phyloP scores from a whole-genome alignment of 495 filamentous ascomycete genomes.

The Schizothecium vesticola region DNA sequence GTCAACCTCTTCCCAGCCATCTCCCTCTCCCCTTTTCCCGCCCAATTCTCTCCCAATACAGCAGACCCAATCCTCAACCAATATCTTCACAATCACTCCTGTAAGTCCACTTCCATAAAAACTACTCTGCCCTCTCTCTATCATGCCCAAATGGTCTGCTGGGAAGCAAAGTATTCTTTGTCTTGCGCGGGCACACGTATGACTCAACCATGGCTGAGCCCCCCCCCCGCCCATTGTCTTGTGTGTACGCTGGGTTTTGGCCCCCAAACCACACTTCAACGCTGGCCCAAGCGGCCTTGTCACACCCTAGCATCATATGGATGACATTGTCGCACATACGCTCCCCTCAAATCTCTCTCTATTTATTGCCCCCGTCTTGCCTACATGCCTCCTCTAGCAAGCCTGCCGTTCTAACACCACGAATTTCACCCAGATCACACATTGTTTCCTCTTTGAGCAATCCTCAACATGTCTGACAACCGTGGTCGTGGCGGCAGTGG shows the following conservation, averaged over 20 bases:
- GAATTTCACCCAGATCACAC: not conserved
- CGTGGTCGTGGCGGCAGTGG: conserved; percentile 13
- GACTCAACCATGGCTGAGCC: not conserved
- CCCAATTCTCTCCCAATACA: not conserved
- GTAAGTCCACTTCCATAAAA: not conserved
- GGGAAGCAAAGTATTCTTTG: not conserved
- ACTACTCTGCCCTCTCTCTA: not conserved
- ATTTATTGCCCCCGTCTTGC: too few relatives aligned
- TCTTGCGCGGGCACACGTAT: not conserved
- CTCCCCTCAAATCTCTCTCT: not conserved
- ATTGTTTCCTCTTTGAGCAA: not conserved
- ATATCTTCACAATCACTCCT: not conserved
- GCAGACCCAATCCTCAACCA: not conserved
- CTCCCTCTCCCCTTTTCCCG: not conserved
- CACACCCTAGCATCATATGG: not conserved
- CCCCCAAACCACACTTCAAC: not conserved
- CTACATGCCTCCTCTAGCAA: not conserved
- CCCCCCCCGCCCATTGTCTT: not conserved
- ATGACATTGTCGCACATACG: not conserved
- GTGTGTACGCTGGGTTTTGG: not conserved
- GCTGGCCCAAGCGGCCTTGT: not conserved
- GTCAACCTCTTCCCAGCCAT: not conserved
- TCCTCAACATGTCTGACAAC: conserved; percentile 9
- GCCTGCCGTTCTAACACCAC: not conserved
- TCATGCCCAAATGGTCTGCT: too few relatives aligned